phyloP scores from a whole-genome alignment of 805 yeast species.

The Candida awuae region DNA sequence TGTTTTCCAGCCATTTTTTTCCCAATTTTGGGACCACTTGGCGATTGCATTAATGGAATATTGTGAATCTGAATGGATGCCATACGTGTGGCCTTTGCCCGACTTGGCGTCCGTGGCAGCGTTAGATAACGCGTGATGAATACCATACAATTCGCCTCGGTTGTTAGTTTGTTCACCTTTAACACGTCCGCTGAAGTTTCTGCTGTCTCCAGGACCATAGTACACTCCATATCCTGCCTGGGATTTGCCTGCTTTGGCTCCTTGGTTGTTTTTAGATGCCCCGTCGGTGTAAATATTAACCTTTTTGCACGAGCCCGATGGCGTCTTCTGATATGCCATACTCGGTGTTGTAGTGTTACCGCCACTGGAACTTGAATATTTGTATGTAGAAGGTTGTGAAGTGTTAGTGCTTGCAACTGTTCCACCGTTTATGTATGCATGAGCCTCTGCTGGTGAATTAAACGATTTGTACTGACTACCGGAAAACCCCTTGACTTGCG shows the following conservation, averaged over 20 bases:
- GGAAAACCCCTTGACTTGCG: slow-evolving; percentile 45
- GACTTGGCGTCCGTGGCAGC: slow-evolving; percentile 30
- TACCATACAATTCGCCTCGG: slow-evolving; percentile 70
- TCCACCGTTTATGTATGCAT: slow-evolving; percentile 28
- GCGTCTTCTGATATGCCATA: too few relatives aligned
- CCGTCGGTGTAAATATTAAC: slow-evolving; percentile 66
- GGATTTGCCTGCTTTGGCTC: slow-evolving; percentile 19
- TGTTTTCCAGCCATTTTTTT: slow-evolving; percentile 43
- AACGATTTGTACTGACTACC: slow-evolving; percentile 57
- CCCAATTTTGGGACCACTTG: slow-evolving; percentile 54
- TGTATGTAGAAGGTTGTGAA: background rate
- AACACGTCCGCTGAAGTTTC: slow-evolving; percentile 51
- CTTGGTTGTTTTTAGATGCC: slow-evolving; percentile 57
- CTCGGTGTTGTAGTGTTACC: background rate
- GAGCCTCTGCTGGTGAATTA: slow-evolving; percentile 40
- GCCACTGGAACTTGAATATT: background rate
- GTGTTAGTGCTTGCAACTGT: slow-evolving; percentile 1
- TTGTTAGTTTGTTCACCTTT: slow-evolving; percentile 61
- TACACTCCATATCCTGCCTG: slow-evolving; percentile 71
- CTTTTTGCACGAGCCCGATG: background rate
- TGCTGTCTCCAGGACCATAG: slow-evolving; percentile 46
- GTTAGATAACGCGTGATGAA: slow-evolving; percentile 43
- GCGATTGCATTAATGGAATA: slow-evolving; percentile 52
- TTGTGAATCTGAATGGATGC: slow-evolving; percentile 62
- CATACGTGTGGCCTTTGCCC: slow-evolving; percentile 22